Evolutionary conservation across 371 early-diverging fungal genomes (phyloP).

Genomic region (Gilbertella persicaria): DNA sequence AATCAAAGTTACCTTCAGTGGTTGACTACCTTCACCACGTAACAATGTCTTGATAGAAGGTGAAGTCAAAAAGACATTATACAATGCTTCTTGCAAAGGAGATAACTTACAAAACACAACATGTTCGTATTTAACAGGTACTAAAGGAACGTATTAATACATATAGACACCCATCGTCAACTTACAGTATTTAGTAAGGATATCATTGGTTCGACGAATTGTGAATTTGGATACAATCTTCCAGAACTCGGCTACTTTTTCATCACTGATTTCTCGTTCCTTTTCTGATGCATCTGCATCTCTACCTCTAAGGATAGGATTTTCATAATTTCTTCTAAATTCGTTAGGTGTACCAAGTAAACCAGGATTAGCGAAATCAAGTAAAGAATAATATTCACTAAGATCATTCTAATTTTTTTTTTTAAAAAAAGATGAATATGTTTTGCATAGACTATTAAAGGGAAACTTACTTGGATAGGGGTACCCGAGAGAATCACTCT

Average conservation of each 20-base stretch:
- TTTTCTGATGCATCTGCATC: slow-evolving; percentile 88
- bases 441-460: no score
- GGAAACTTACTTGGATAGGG: slow-evolving; percentile 91
- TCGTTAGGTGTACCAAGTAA: slow-evolving; percentile 91
- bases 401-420: slow-evolving; percentile 73
- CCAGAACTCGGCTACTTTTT: slow-evolving; percentile 83
- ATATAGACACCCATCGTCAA: slow-evolving; percentile 1
- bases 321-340: slow-evolving; percentile 91
- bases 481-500: slow-evolving; percentile 97
- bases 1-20: slow-evolving; percentile 58
- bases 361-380: slow-evolving; percentile 95
- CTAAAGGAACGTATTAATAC: slow-evolving; percentile 33
- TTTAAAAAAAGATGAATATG: no score
- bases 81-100: slow-evolving; percentile 77
- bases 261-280: slow-evolving; percentile 82
- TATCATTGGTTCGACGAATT: slow-evolving; percentile 93
- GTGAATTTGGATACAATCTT: slow-evolving; percentile 90
- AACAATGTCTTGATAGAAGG: slow-evolving; percentile 75
- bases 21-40: slow-evolving; percentile 63
- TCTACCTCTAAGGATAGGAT: slow-evolving; percentile 91
- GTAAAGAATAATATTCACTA: slow-evolving; percentile 91
- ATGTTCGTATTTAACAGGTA: slow-evolving; percentile 95
- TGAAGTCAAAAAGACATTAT: slow-evolving; percentile 77
- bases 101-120: slow-evolving; percentile 93
- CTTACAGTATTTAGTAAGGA: slow-evolving; percentile 92